A percentile compares a stretch with the other conserved stretches of the same genome.
These are phyloP conservation scores for Pythium brachiatum DNA, from an alignment of 352 stramenopile genomes.

Conservation along the genomic window DNA sequence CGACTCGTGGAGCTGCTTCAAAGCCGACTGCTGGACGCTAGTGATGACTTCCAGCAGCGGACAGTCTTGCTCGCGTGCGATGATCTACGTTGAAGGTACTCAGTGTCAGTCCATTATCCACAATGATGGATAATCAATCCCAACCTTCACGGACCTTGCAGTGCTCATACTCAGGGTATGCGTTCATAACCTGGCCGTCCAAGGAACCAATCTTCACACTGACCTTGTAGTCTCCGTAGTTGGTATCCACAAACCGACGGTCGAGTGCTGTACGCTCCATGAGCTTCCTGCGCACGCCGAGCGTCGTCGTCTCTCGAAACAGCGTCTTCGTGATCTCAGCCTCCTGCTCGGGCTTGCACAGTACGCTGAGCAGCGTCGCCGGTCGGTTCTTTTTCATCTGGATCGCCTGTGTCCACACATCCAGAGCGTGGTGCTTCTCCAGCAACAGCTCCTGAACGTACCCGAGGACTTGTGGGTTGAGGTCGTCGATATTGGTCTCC, in stretches of 20 bases:
- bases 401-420: slow-evolving; percentile 88
- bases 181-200: slow-evolving; percentile 52
- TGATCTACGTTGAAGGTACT: background rate
- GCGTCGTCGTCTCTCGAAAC: slow-evolving; percentile 86
- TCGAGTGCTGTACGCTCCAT: slow-evolving; percentile 59
- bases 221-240: slow-evolving; percentile 42
- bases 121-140: background rate
- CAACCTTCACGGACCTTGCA: slow-evolving; percentile 61
- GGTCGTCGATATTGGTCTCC: slow-evolving; percentile 91
- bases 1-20: slow-evolving; percentile 22
- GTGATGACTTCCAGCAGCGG: slow-evolving; percentile 62
- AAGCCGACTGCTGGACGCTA: slow-evolving; percentile 42
- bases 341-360: slow-evolving; percentile 68
- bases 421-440: slow-evolving; percentile 53
- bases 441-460: slow-evolving; percentile 77
- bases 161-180: slow-evolving; percentile 81
- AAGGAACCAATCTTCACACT: slow-evolving; percentile 63
- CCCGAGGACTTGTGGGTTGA: slow-evolving; percentile 83
- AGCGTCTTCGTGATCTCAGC: slow-evolving; percentile 49
- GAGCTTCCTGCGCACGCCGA: slow-evolving; percentile 76
- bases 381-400: slow-evolving; percentile 92
- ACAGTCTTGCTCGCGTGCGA: slow-evolving; percentile 15
- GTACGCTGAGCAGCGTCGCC: slow-evolving; percentile 73
- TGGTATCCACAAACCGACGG: slow-evolving; percentile 48
- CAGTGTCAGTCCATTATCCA: background rate